Evolutionary conservation across 306 rosid species (phyloP), one percentile per base, ranked within the genome.

Genomic region (Rosa lucieae): DNA sequence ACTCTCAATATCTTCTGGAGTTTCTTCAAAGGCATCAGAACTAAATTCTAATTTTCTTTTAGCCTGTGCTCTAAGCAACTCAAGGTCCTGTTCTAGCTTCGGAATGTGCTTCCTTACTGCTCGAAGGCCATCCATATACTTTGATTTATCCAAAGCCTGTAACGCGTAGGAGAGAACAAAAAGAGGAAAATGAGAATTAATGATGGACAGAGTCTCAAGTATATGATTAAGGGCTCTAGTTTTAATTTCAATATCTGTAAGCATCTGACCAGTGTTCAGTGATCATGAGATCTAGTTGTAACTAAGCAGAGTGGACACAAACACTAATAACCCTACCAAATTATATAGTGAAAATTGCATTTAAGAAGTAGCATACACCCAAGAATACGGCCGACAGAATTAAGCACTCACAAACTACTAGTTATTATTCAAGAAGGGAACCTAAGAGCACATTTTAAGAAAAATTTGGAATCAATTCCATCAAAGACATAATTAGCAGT

Each of bases 101-200:
- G 98, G 99, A 76, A 92, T 91, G 62, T 89, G 69, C 83, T 87
- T 91, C 82, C 96, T 86, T 72, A 95, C 94, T 73, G 98, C 94
- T 20, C 94, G 90, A 52, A 95, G 96, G 73, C 92, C 93, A 79
- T 95, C 99, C 85, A 89, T 79, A 43, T 91, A 88, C 81, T 90
- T 95, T 67, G 99, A 95, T 89, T 95, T 93, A 84, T 93, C 98
- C 89, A 95, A 84, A 85, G 97, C 99, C 99, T 94, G 88, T 67
- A 76, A 47, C 56, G 75, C 48, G 65, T 62, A 67, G 83, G 76
- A 66, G 51, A 76, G 51, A 81, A 9, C 47, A 77, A 69, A 26
- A 71, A 5, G 37, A 66, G 35, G 49, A 17, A 62, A 55, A 67
- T 49, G 62, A 78, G 67, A 73, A 62, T n/a, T 8, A 67, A 21